Conservation (phyloP, 805 yeast species). For the Barnettozyma salicaria region DNA sequence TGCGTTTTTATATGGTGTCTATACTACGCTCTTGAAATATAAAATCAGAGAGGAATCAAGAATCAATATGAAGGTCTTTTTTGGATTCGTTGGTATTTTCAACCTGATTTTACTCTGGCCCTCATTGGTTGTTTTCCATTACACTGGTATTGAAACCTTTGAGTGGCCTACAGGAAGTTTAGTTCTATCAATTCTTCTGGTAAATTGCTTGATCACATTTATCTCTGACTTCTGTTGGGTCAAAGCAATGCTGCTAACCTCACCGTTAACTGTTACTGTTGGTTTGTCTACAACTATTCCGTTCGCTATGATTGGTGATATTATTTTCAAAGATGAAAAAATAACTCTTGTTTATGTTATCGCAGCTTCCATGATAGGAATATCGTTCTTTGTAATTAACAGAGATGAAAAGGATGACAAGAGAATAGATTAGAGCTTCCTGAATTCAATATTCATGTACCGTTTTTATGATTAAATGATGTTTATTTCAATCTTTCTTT, state of each 20-base stretch:
- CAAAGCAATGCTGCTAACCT: slow-evolving; percentile 84
- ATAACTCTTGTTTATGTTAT: slow-evolving; percentile 58
- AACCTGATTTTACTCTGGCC: slow-evolving; percentile 81
- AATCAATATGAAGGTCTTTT: slow-evolving; percentile 80
- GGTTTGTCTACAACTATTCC: slow-evolving; percentile 94
- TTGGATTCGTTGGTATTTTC: slow-evolving; percentile 91
- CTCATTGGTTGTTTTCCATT: slow-evolving; percentile 57
- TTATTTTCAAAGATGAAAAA: slow-evolving; percentile 58
- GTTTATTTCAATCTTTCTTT: background rate
- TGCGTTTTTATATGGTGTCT: slow-evolving; percentile 86
- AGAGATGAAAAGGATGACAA: slow-evolving; percentile 65
- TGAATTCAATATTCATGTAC: no score
- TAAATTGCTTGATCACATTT: slow-evolving; percentile 75
- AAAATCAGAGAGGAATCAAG: slow-evolving; percentile 67
- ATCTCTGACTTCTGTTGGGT: slow-evolving; percentile 95
- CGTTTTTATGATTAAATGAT: background rate
- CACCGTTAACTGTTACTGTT: slow-evolving; percentile 92
- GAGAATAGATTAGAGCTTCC: slow-evolving; percentile 15
- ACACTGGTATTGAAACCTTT: slow-evolving; percentile 58
- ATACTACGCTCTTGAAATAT: slow-evolving; percentile 76
- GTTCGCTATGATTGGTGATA: slow-evolving; percentile 87
- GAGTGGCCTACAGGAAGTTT: slow-evolving; percentile 56
- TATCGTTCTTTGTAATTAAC: slow-evolving; percentile 81
- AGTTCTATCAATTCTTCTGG: slow-evolving; percentile 46
- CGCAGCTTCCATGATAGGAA: slow-evolving; percentile 77